Evolutionary conservation across 129 eudicot genomes (phyloP), one percentile per base, ranked within the genome.

Genomic region (Silybum marianum): DNA sequence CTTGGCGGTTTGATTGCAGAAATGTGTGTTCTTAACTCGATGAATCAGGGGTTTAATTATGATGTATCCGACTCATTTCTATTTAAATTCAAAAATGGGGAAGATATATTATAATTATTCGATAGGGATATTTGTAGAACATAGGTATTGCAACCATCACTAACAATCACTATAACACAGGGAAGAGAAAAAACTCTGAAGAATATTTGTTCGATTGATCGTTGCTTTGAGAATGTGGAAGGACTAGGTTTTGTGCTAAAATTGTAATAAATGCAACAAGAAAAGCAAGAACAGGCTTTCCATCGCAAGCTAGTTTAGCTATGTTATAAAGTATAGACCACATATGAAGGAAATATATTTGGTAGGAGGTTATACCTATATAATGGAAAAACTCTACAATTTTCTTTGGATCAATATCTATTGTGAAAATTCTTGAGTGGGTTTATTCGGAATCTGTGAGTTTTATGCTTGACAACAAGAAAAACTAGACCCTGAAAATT

Each of bases 1-100:
- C 14, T 30, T 72, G 84, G 84, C 78, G 72, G 78, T 80, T 69
- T 48, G 63, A 14, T 82, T 68, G 85, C 34, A 69, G 63, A 34
- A n/a, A 48, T 68, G 38, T 46, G 40, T 46, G 76, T 81, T 69
- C 10, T 79, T 25, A 30, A 9, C 21, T 70, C 24, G 24, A 28
- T 75, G 38, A 69, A 68, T 46, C 16, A 30, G 76, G 36, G 66
- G 80, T 75, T 48, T 75, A 22, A 28, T 12, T 44, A 16, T 6
- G 46, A 25, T 69, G 63, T 28, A 11, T 7, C n/a, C 28, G 72
- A 39, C n/a, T 54, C 7, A 67, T 71, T 12, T 81, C 2, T 65
- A 73, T 73, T 6, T 3, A 18, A 38, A 62, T 40, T 14, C 22
- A 25, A 26, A 26, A 67, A 3, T 23, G 1, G 63, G 63, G 78